Conservation (phyloP, 768 basidiomycete genomes). For the Leccinum sublutescens region DNA sequence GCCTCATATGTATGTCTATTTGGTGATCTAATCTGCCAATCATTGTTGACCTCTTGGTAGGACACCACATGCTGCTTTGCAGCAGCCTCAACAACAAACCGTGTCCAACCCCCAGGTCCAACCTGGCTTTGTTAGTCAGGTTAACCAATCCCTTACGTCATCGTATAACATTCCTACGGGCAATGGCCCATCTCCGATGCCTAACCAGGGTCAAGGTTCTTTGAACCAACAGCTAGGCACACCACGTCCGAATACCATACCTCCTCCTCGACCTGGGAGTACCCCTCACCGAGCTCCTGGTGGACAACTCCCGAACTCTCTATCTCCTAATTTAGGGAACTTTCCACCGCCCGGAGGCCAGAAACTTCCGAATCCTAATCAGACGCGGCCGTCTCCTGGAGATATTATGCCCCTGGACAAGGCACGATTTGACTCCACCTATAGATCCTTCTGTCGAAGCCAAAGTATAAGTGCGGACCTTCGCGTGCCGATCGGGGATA, state of each 20-base stretch:
- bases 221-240: constrained; percentile 31
- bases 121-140: constrained; percentile 21
- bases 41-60: constrained; percentile 17
- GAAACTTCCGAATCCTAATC: constrained; percentile 20
- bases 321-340: constrained; percentile 36
- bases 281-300: constrained; percentile 38
- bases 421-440: constrained; percentile 49
- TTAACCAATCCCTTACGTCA: constrained; percentile 8
- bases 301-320: constrained; percentile 29
- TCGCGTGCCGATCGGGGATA: constrained; percentile 48
- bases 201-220: constrained; percentile 17
- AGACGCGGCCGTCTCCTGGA: constrained; percentile 8
- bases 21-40: neutral
- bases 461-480: constrained; percentile 41
- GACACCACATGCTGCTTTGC: constrained; percentile 15
- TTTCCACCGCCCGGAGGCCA: constrained; percentile 23
- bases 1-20: constrained; percentile 35
- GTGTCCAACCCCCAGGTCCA: constrained; percentile 20
- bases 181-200: constrained; percentile 20
- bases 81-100: constrained; percentile 16
- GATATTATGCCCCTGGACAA: constrained; percentile 45
- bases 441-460: constrained; percentile 46
- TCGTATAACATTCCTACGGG: constrained; percentile 22
- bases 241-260: constrained; percentile 32
- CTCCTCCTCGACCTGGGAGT: constrained; percentile 39